phyloP scores from a whole-genome alignment of 2,329 filamentous ascomycete genomes.

The Scytalidium lignicola region DNA sequence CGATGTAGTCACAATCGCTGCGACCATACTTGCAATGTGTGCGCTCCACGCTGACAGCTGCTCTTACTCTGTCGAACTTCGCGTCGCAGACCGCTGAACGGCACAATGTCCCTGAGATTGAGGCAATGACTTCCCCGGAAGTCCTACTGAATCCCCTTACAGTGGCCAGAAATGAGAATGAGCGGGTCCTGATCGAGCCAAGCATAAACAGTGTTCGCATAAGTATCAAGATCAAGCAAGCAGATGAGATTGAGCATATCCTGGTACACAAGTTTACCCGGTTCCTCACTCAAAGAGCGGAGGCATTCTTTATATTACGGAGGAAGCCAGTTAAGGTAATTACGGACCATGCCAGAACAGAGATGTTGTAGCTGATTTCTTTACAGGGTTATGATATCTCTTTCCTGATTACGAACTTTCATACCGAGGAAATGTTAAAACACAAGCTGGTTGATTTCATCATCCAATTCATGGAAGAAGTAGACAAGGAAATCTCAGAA shows the following conservation, averaged over 20 bases:
- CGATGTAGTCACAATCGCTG: conserved; percentile 79
- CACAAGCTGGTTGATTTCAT: conserved; percentile 99
- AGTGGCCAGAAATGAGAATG: conserved; percentile 92
- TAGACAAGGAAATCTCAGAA: conserved; percentile 99
- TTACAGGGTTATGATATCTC: conserved; percentile 92
- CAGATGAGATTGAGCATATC: conserved; percentile 97
- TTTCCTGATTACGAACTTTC: conserved; percentile 97
- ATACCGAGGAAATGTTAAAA: conserved; percentile 98
- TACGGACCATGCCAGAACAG: conserved; percentile 3
- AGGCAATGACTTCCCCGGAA: conserved; percentile 88
- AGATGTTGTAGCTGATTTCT: conserved; percentile 11
- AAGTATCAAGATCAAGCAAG: conserved; percentile 99
- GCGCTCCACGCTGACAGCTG: conserved; percentile 87
- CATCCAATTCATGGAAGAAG: conserved; percentile 99
- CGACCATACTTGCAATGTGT: conserved; percentile 96
- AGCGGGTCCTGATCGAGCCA: conserved; percentile 92
- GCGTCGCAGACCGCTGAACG: conserved; percentile 94
- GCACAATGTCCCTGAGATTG: conserved; percentile 97
- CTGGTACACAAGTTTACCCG: conserved; percentile 97
- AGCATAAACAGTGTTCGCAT: conserved; percentile 96
- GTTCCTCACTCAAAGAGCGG: conserved; percentile 92
- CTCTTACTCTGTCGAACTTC: conserved; percentile 92
- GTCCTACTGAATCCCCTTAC: conserved; percentile 87
- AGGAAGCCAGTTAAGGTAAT: conserved; percentile 88
- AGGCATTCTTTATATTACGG: conserved; percentile 93